Conservation (phyloP, 2,329 filamentous ascomycete genomes). For the Aspergillus pseudonomiae region DNA sequence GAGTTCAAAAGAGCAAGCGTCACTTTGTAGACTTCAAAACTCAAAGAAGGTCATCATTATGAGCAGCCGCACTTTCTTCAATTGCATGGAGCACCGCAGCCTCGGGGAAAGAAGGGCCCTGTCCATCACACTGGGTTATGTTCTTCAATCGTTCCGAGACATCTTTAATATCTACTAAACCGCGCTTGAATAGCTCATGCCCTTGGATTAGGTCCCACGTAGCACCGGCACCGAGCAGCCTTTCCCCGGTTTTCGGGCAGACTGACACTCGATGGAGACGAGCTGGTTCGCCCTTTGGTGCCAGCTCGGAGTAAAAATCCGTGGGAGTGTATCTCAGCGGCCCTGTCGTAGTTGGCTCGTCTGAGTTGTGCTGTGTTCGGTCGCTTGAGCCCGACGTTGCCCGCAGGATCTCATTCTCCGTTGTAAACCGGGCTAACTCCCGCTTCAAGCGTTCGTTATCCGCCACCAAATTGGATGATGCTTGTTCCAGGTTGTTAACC, state of each 20-base stretch:
- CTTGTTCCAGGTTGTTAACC: conserved; percentile 74
- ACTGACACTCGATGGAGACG: conserved; percentile 71
- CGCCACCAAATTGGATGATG: conserved; percentile 69
- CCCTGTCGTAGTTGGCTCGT: conserved; percentile 59
- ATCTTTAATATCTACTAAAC: conserved; percentile 77
- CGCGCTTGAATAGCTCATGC: conserved; percentile 75
- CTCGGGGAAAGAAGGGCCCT: conserved; percentile 86
- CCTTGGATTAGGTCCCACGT: conserved; percentile 89
- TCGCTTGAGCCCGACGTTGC: conserved; percentile 63
- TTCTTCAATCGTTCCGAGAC: conserved; percentile 79
- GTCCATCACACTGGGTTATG: conserved; percentile 78
- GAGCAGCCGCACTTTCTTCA: conserved; percentile 73
- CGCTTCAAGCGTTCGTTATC: conserved; percentile 88
- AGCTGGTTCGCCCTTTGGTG: conserved; percentile 49
- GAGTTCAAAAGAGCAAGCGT: conserved; percentile 1
- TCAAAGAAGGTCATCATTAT: conserved; percentile 76
- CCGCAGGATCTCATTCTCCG: conserved; percentile 89
- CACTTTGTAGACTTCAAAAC: conserved; percentile 3
- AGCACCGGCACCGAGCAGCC: conserved; percentile 72
- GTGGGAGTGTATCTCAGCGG: conserved; percentile 72
- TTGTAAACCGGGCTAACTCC: conserved; percentile 79
- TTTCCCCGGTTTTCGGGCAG: conserved; percentile 65
- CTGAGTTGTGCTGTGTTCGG: conserved; percentile 42
- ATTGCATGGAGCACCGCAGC: conserved; percentile 73
- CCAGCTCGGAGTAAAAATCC: conserved; percentile 69